Conservation (phyloP, 2,329 filamentous ascomycete genomes). For the Botrytis hyacinthi region DNA sequence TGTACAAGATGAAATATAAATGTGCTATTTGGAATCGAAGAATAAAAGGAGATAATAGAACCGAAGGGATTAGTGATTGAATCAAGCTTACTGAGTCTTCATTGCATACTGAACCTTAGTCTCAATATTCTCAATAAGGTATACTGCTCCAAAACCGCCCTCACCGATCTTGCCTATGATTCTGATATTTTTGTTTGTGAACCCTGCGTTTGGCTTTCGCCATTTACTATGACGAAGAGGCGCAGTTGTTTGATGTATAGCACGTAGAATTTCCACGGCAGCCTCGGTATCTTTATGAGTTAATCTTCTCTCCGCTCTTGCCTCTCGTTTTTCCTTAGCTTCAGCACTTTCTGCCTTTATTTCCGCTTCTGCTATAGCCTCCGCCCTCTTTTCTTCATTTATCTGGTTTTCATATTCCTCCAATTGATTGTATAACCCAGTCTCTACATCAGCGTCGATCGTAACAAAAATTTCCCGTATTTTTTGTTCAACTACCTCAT, state of each 20-base stretch:
- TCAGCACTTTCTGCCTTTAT: background rate
- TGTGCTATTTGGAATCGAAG: background rate
- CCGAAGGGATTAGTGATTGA: background rate
- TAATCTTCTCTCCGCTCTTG: too few relatives aligned
- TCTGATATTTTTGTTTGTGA: background rate
- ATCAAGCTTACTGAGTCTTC: background rate
- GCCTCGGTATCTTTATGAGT: too few relatives aligned
- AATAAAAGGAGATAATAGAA: background rate
- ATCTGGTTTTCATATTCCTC: too few relatives aligned
- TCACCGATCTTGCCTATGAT: background rate
- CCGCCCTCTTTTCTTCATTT: background rate
- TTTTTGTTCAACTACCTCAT: background rate
- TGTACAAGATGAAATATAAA: background rate
- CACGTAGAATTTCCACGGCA: background rate
- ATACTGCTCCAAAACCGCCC: background rate
- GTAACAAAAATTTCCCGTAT: background rate
- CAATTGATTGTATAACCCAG: too few relatives aligned
- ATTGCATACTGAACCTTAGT: constrained; percentile 1
- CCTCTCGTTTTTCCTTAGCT: background rate
- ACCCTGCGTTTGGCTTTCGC: background rate
- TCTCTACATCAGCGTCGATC: background rate
- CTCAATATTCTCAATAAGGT: constrained; percentile 4
- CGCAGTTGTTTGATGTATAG: background rate
- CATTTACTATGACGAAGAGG: constrained; percentile 8
- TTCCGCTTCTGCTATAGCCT: background rate